Conservation (phyloP, 352 stramenopile genomes). For the Pythium myriotylum region DNA sequence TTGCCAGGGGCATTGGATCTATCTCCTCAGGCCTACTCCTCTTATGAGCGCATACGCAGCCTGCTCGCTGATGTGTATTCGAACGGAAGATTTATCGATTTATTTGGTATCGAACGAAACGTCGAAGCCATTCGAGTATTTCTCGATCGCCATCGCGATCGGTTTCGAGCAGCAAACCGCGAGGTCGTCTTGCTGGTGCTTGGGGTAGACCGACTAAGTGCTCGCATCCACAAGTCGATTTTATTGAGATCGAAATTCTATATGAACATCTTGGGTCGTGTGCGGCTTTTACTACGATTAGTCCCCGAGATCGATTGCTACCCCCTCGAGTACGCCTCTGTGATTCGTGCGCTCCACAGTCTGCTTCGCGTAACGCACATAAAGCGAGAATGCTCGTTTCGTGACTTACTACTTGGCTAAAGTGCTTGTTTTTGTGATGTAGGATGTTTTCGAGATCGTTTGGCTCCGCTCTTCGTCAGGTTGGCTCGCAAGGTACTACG, state of each 20-base stretch:
- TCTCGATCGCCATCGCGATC: conserved; percentile 30
- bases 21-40: conserved; percentile 6
- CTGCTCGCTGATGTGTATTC: conserved; percentile 15
- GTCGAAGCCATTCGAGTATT: neutral
- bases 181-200: conserved; percentile 56
- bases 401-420: too few relatives aligned
- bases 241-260: conserved; percentile 26
- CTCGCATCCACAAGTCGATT: conserved; percentile 22
- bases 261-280: conserved; percentile 14
- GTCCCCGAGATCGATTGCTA: conserved; percentile 57
- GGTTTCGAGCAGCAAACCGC: conserved; percentile 40
- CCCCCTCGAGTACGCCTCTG: conserved; percentile 28
- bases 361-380: conserved; percentile 26
- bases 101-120: conserved; percentile 12
- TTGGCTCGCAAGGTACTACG: conserved; percentile 36
- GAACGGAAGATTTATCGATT: neutral
- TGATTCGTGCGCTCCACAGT: conserved; percentile 27
- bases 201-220: conserved; percentile 32
- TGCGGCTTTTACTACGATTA: conserved; percentile 37
- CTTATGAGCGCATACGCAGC: conserved; percentile 11
- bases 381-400: too few relatives aligned
- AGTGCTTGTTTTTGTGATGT: neutral
- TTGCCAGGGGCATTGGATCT: conserved; percentile 10
- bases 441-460: conserved; percentile 41
- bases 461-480: conserved; percentile 33